Conservation (phyloP, 2,329 filamentous ascomycete species). For the Fusarium musae region DNA sequence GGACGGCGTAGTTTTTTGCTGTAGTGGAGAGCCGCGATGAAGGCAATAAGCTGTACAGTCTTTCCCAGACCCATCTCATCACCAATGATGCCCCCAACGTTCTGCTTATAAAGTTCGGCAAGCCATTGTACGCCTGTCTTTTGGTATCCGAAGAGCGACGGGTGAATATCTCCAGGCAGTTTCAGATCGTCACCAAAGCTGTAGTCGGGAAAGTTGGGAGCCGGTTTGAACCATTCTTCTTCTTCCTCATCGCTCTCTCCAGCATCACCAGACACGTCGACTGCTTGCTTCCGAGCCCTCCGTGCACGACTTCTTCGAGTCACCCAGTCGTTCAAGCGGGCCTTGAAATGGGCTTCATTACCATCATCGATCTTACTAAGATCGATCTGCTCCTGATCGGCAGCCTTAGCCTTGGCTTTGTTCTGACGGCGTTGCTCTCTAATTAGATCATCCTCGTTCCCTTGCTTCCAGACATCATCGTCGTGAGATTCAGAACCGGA, state of each 20-base stretch:
- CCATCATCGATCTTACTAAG: slow-evolving; percentile 82
- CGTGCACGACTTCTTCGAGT: slow-evolving; percentile 57
- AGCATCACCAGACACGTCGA: slow-evolving; percentile 47
- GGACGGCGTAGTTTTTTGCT: slow-evolving; percentile 86
- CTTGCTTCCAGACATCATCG: slow-evolving; percentile 52
- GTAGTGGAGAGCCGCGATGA: slow-evolving; percentile 90
- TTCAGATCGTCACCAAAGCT: slow-evolving; percentile 79
- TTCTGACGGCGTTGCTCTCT: slow-evolving; percentile 56
- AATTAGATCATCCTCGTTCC: slow-evolving; percentile 53
- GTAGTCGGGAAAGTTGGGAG: slow-evolving; percentile 83
- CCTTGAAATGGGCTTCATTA: slow-evolving; percentile 82
- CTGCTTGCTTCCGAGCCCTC: slow-evolving; percentile 53
- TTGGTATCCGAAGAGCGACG: slow-evolving; percentile 94
- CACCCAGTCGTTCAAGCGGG: slow-evolving; percentile 80
- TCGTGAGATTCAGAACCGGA: slow-evolving; percentile 50
- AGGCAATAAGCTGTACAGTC: slow-evolving; percentile 78
- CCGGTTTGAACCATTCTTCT: slow-evolving; percentile 84
- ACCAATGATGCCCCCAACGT: slow-evolving; percentile 92
- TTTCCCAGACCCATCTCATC: slow-evolving; percentile 99
- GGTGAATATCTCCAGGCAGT: slow-evolving; percentile 91
- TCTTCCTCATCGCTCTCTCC: slow-evolving; percentile 58
- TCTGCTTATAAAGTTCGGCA: slow-evolving; percentile 88
- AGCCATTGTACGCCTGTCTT: slow-evolving; percentile 98
- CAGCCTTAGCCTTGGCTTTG: slow-evolving; percentile 51
- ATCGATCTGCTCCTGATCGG: slow-evolving; percentile 57